These are phyloP conservation scores for Cladosporium colombiae DNA, from an alignment of 2,329 filamentous ascomycete genomes.

Conservation along the genomic window DNA sequence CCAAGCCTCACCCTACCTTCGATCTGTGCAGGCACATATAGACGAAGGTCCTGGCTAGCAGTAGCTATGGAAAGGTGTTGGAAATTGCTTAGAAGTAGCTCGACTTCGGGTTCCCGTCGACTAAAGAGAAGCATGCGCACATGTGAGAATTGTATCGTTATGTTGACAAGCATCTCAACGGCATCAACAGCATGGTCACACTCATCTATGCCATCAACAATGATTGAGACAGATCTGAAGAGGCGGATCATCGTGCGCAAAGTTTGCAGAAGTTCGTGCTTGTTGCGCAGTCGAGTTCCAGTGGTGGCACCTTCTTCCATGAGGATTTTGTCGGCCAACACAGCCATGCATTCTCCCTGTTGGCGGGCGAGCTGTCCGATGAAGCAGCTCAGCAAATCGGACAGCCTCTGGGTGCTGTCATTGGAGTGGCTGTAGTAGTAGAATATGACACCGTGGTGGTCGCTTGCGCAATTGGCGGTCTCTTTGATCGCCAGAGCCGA, in stretches of 20 bases:
- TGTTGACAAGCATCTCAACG: too few species aligned
- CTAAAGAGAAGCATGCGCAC: background rate
- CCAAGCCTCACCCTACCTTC: background rate
- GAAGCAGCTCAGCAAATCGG: background rate
- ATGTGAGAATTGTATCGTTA: too few species aligned
- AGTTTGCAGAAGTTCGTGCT: background rate
- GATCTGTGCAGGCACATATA: background rate
- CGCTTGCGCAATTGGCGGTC: too few species aligned
- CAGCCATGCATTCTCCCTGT: background rate
- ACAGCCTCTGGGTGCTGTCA: too few species aligned
- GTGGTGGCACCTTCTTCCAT: too few species aligned
- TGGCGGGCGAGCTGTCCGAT: conserved; percentile 5
- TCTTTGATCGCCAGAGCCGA: background rate
- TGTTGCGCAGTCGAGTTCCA: too few species aligned
- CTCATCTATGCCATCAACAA: conserved; percentile 6
- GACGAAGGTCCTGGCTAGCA: background rate
- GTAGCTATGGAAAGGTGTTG: background rate
- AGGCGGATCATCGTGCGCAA: background rate
- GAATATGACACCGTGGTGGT: background rate
- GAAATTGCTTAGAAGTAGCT: background rate
- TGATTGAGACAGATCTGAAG: background rate
- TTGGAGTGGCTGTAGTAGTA: conserved; percentile 6
- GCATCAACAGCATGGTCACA: too few species aligned
- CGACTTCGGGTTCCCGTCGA: background rate
- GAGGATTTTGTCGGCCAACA: too few species aligned